Evolutionary conservation across 1,139 yeast genomes (phyloP).

Genomic region (Meyerozyma smithsonii): DNA sequence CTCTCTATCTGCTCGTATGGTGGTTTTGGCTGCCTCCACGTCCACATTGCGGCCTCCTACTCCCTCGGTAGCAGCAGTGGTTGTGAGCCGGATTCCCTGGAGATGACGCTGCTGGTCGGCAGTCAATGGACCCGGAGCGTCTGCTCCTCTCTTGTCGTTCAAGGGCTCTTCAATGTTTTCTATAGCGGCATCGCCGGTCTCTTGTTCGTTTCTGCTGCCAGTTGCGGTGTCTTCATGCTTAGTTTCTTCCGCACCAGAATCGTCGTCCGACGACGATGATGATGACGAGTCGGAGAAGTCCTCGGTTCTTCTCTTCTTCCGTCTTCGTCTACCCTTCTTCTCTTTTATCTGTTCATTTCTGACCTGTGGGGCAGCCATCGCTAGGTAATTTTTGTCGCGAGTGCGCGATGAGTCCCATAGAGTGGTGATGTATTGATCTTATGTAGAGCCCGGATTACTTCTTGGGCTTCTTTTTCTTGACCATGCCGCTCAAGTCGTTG

Average conservation of each 20-base stretch:
- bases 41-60: slow-evolving; percentile 13
- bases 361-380: slow-evolving; percentile 2
- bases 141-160: slow-evolving; percentile 8
- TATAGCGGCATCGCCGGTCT: slow-evolving; percentile 2
- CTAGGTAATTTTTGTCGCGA: neutral
- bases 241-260: slow-evolving; percentile 13
- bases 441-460: slow-evolving; percentile 1
- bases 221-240: too few species aligned
- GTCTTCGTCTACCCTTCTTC: slow-evolving; percentile 36
- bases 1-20: slow-evolving; percentile 27
- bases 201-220: slow-evolving; percentile 9
- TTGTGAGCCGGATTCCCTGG: slow-evolving; percentile 23
- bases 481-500: slow-evolving; percentile 54
- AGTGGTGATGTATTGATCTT: neutral
- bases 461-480: slow-evolving; percentile 43
- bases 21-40: slow-evolving; percentile 19
- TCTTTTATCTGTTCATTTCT: neutral
- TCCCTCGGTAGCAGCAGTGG: slow-evolving; percentile 18
- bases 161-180: slow-evolving; percentile 19
- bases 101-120: slow-evolving; percentile 21
- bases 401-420: neutral
- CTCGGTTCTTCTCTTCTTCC: slow-evolving; percentile 80
- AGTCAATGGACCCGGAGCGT: slow-evolving; percentile 16
- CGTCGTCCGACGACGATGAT: slow-evolving; percentile 29
- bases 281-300: slow-evolving; percentile 45